Conservation (phyloP, 1,284 basidiomycete species). For the Veloporphyrellus conicus region DNA sequence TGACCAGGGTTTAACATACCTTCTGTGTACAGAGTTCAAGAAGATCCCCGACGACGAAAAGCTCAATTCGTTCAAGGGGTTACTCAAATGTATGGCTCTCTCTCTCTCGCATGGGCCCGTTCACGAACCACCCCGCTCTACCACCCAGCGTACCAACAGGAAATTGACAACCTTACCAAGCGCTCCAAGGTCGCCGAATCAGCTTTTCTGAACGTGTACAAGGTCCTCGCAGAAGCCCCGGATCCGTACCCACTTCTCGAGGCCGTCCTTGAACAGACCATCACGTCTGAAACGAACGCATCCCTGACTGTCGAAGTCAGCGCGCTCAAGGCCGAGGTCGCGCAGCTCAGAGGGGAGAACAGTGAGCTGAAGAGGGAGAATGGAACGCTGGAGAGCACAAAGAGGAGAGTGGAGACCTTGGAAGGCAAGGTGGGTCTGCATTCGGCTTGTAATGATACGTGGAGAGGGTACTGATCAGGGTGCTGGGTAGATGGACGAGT, state of each 20-base stretch:
- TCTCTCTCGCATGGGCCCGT: neutral
- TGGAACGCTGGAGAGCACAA: slow-evolving; percentile 52
- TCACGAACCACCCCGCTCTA: neutral
- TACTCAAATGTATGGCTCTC: slow-evolving; percentile 67
- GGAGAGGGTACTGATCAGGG: slow-evolving; percentile 2
- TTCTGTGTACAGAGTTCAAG: slow-evolving; percentile 72
- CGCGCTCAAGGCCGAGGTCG: slow-evolving; percentile 70
- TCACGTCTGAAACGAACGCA: slow-evolving; percentile 55
- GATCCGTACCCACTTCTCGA: slow-evolving; percentile 96
- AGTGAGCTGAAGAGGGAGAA: slow-evolving; percentile 67
- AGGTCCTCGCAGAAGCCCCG: slow-evolving; percentile 88
- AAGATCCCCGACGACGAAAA: slow-evolving; percentile 87
- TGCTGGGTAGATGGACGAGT: slow-evolving; percentile 73
- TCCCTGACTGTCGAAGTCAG: slow-evolving; percentile 54
- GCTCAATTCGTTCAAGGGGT: slow-evolving; percentile 75
- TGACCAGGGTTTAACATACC: neutral
- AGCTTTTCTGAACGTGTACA: slow-evolving; percentile 91
- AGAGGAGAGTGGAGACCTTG: slow-evolving; percentile 69
- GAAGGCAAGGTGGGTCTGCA: slow-evolving; percentile 68
- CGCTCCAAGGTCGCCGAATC: slow-evolving; percentile 89
- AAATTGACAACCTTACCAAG: slow-evolving; percentile 93
- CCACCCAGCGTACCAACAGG: slow-evolving; percentile 81
- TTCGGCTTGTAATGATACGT: slow-evolving; percentile 1
- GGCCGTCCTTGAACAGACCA: slow-evolving; percentile 87
- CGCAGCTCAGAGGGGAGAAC: slow-evolving; percentile 74